phyloP scores from a whole-genome alignment of 768 basidiomycete genomes.

The Heimioporus sp. region DNA sequence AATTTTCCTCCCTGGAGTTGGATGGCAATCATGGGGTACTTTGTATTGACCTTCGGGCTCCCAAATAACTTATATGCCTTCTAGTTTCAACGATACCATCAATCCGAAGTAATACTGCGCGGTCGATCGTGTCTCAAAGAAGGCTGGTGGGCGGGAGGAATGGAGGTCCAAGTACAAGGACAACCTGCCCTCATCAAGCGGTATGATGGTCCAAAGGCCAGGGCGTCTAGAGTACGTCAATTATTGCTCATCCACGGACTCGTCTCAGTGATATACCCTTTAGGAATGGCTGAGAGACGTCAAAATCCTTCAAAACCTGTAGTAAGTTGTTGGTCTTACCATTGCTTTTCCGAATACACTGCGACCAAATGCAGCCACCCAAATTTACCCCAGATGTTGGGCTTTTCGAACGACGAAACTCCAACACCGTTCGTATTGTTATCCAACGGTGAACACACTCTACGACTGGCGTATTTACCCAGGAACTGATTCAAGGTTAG shows the following conservation, averaged over 20 bases:
- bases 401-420: slow-evolving; percentile 44
- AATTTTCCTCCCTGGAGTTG: slow-evolving; percentile 18
- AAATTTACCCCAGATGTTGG: slow-evolving; percentile 52
- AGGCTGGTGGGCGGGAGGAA: slow-evolving; percentile 49
- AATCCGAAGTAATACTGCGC: slow-evolving; percentile 43
- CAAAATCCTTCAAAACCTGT: slow-evolving; percentile 48
- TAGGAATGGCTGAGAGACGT: slow-evolving; percentile 52
- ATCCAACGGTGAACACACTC: slow-evolving; percentile 38
- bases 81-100: slow-evolving; percentile 50
- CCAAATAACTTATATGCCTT: slow-evolving; percentile 5
- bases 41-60: no score
- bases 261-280: not conserved
- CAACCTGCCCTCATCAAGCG: slow-evolving; percentile 41
- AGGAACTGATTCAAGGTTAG: slow-evolving; percentile 21
- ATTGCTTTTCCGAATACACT: not conserved
- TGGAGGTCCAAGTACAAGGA: slow-evolving; percentile 40
- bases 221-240: slow-evolving; percentile 32
- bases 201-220: slow-evolving; percentile 38
- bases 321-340: slow-evolving; percentile 31
- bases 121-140: slow-evolving; percentile 36
- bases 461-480: not conserved
- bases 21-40: slow-evolving; percentile 36
- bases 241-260: not conserved
- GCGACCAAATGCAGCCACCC: slow-evolving; percentile 38
- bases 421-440: slow-evolving; percentile 52